A percentile compares a stretch with the other conserved stretches of the same genome.
phyloP scores from a whole-genome alignment of 1,284 basidiomycete species.

The Ceratobasidium sp. region DNA sequence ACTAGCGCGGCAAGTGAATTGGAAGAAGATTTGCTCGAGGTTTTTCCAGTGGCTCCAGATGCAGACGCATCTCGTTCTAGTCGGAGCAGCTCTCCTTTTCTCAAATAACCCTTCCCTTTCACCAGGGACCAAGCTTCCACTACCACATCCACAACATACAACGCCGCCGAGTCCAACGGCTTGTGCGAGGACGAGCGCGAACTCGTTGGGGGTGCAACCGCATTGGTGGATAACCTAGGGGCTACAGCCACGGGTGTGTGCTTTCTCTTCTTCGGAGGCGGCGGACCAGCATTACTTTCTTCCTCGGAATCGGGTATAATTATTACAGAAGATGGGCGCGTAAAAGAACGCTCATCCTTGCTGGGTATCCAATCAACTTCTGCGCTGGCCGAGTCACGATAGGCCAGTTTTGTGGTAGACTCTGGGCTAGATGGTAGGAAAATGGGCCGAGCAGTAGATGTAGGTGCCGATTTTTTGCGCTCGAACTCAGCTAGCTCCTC shows the following conservation, averaged over 20 bases:
- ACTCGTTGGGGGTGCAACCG: not conserved
- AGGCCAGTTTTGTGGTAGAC: not conserved
- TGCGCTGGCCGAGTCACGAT: slow-evolving; percentile 10
- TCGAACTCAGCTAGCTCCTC: slow-evolving; percentile 22
- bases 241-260: not conserved
- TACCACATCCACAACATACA: slow-evolving; percentile 22
- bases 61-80: slow-evolving; percentile 38
- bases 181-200: not conserved
- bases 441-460: slow-evolving; percentile 1
- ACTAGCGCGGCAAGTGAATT: slow-evolving; percentile 20
- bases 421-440: slow-evolving; percentile 29
- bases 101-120: slow-evolving; percentile 42
- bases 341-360: slow-evolving; percentile 11
- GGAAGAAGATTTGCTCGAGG: slow-evolving; percentile 25
- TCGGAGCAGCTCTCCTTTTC: slow-evolving; percentile 31
- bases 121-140: slow-evolving; percentile 41
- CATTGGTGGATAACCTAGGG: not conserved
- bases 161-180: not conserved
- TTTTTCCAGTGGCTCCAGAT: slow-evolving; percentile 18
- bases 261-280: slow-evolving; percentile 41
- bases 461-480: not conserved
- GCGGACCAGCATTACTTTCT: slow-evolving; percentile 16
- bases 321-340: slow-evolving; percentile 31
- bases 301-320: slow-evolving; percentile 46
- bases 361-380: slow-evolving; percentile 38